Base-by-base conservation (phyloP, 345 rosid species). In the Pistacia vera region DNA sequence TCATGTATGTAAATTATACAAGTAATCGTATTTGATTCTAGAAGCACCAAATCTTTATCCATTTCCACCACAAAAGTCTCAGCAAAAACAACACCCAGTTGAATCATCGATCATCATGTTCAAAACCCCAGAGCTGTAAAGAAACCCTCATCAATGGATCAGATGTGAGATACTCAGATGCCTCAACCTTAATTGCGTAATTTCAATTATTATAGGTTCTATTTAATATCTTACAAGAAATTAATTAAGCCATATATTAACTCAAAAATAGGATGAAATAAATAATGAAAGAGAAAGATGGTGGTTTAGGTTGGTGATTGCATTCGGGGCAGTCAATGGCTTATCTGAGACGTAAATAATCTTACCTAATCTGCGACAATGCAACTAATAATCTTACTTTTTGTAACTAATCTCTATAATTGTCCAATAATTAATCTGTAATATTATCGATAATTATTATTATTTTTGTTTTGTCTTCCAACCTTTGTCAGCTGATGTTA, bases 341-440 rank as follows among this genome's bases (percentile, higher is more conserved):
- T 80, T 72, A 57, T 56, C 10, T 48, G 12, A 0, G 28, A 46
- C 67, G 72, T 46, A 48, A 80, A 41, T 33, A 48, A 71, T 69
- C 57, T 51, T 76, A 84, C 82, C 82, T 70, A 76, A 84, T 51
- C 2, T 6, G 58, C 12, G 36, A 70, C 54, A 68, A 71, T 75
- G 72, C 58, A 75, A 59, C 83, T 63, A 77, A 77, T 66, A 48
- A 66, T 61, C 67, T 30, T 71, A 75, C 76, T 75, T 78, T 76
- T 60, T 8, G 36, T 48, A 38, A 77, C 62, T 49, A 75, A 38
- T n/a, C 78, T 61, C 11, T 11, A 60, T 46, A 22, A 22, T 22
- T 22, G 28, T 60, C 73, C 75, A 75, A 62, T 48, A n/a, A 11
- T 49, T 3, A 18, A 55, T 72, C 44, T 41, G 41, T 66, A 35